Conservation (phyloP, 352 stramenopile genomes). For the Globisporangium rhizosaccharum region DNA sequence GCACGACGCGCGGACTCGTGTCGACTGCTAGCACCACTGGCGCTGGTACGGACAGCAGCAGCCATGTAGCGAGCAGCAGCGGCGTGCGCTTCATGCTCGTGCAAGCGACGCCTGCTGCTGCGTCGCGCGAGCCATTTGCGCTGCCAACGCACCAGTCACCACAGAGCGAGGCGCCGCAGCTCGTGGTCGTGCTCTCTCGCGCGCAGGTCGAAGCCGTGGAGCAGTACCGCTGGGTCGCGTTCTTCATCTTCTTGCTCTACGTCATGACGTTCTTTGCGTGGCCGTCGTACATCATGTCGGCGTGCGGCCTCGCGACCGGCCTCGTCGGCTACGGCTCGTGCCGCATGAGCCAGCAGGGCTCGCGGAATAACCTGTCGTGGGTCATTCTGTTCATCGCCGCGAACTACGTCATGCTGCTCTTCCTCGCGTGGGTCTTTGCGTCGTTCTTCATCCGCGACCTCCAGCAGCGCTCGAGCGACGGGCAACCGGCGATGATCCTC, state of each 20-base stretch:
- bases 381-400: slow-evolving; percentile 26
- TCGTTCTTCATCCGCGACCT: slow-evolving; percentile 20
- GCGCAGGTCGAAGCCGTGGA: slow-evolving; percentile 31
- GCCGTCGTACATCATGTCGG: slow-evolving; percentile 24
- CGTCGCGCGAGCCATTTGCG: not conserved
- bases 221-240: slow-evolving; percentile 27
- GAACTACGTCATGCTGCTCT: slow-evolving; percentile 27
- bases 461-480: slow-evolving; percentile 8
- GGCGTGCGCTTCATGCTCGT: slow-evolving; percentile 5
- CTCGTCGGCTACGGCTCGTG: slow-evolving; percentile 24
- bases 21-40: not conserved
- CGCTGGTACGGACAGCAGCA: not conserved
- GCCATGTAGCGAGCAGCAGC: not conserved
- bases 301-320: slow-evolving; percentile 21
- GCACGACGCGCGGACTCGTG: not conserved
- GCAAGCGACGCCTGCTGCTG: not conserved
- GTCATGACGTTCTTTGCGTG: slow-evolving; percentile 27
- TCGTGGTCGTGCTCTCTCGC: slow-evolving; percentile 29
- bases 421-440: slow-evolving; percentile 23
- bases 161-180: slow-evolving; percentile 9
- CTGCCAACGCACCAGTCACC: not conserved
- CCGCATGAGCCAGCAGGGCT: slow-evolving; percentile 21
- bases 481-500: slow-evolving; percentile 16
- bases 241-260: slow-evolving; percentile 32
- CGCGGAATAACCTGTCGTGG: slow-evolving; percentile 16